These are phyloP conservation scores for Cercophora newfieldiana DNA, from an alignment of 495 filamentous ascomycete genomes.

Conservation along the genomic window DNA sequence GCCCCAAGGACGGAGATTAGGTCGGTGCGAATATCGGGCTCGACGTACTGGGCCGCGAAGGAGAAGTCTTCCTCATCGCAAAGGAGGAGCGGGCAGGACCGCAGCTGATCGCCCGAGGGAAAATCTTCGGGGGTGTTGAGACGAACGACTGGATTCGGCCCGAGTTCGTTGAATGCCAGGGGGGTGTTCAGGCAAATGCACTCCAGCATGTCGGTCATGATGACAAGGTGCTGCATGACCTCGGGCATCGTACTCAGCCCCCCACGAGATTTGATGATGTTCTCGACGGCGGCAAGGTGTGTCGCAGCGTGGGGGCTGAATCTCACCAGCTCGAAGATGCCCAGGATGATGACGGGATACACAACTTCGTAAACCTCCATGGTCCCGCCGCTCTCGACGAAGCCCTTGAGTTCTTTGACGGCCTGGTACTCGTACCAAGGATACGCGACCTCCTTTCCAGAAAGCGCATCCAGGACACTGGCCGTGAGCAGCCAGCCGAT, in stretches of 20 bases:
- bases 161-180: constrained; percentile 9
- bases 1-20: not conserved
- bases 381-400: constrained; percentile 5
- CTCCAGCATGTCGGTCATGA: constrained; percentile 12
- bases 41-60: constrained; percentile 2
- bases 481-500: constrained; percentile 19
- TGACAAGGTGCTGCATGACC: constrained; percentile 18
- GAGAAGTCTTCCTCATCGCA: constrained; percentile 8
- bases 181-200: constrained; percentile 11
- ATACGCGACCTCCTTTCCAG: constrained; percentile 10
- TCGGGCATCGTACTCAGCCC: constrained; percentile 10
- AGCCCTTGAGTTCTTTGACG: constrained; percentile 11
- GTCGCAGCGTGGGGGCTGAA: constrained; percentile 7
- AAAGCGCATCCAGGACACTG: constrained; percentile 5
- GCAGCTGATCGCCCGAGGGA: constrained; percentile 1
- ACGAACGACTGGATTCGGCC: not conserved
- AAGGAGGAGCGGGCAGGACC: constrained; percentile 7
- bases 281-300: constrained; percentile 14
- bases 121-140: not conserved
- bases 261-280: constrained; percentile 12
- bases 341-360: constrained; percentile 15
- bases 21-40: not conserved
- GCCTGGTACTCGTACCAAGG: constrained; percentile 17
- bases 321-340: constrained; percentile 18
- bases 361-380: constrained; percentile 16